phyloP scores from a whole-genome alignment of 2,329 filamentous ascomycete species.

The Penicillium sp. region DNA sequence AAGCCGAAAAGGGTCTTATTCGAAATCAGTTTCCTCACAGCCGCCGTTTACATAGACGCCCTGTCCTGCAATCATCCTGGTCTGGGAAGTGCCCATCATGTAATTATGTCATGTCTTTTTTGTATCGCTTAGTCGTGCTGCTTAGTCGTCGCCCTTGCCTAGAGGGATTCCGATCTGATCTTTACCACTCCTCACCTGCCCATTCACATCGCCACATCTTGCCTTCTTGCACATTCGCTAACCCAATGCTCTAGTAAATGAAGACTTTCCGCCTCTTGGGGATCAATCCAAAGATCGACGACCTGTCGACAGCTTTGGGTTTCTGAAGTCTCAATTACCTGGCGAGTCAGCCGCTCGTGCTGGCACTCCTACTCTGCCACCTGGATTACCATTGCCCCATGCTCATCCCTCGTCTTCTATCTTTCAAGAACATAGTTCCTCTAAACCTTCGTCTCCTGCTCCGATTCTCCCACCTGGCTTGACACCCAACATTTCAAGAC shows the following conservation, averaged over 20 bases:
- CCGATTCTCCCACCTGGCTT: conserved; percentile 32
- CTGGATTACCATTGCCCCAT: conserved; percentile 43
- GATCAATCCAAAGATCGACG: conserved; percentile 36
- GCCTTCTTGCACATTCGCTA: conserved; percentile 25
- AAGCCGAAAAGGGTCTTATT: conserved; percentile 42
- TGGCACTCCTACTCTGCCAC: conserved; percentile 42
- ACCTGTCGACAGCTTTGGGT: conserved; percentile 36
- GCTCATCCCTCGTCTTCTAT: conserved; percentile 38
- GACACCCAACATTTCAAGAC: conserved; percentile 23
- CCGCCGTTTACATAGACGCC: conserved; percentile 43
- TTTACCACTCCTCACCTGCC: conserved; percentile 3
- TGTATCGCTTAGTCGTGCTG: conserved; percentile 27
- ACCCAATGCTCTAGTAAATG: conserved; percentile 39
- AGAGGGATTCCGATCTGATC: not conserved
- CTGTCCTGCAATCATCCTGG: conserved; percentile 30
- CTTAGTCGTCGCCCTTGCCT: not conserved
- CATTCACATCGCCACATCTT: conserved; percentile 10
- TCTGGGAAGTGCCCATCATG: conserved; percentile 29
- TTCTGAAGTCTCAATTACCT: conserved; percentile 36
- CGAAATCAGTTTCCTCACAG: conserved; percentile 48
- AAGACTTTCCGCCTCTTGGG: conserved; percentile 50
- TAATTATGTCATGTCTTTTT: conserved; percentile 34
- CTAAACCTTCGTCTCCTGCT: conserved; percentile 31
- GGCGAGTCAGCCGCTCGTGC: conserved; percentile 33
- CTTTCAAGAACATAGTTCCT: conserved; percentile 32